Evolutionary conservation across 2,329 filamentous ascomycete species (phyloP), one percentile per base, ranked within the genome.

Genomic region (Trichoderma guizhouense): DNA sequence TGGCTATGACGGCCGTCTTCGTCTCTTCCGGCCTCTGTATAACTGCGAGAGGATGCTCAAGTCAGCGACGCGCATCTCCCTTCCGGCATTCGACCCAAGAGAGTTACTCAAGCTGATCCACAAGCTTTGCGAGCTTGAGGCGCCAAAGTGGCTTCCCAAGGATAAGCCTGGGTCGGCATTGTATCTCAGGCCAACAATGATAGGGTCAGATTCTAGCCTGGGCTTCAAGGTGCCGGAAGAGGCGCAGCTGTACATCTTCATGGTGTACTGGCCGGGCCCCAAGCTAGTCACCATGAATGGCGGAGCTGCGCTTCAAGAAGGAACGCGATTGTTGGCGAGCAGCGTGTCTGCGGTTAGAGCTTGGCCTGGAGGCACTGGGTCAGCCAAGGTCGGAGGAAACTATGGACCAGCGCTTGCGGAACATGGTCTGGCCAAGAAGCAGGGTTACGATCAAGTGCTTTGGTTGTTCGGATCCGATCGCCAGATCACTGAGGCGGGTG

Each of bases 321-420:
- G 47, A 14, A 14, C 47, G 3, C n/a, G 47, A 1, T 24, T 53
- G 21, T 53, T 53, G 5, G 47, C 47, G 47, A 53, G 47, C 21
- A 53, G 47, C 3, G 3, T 12, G 2, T 53, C 47, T 12, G 47
- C 47, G 0, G 47, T 57, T 6, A 57, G 55, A 5, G 94, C 95
- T 11, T 98, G 95, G 95, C 94, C 93, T 24, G 95, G 95, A 73
- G 95, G 95, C 11, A 97, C 97, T 81, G 95, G 95, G 1, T 95
- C 92, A 79, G 94, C 94, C 73, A 98, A 98, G 83, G 89, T 98
- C 36, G 95, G 95, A 68, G 95, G 94, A 73, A 98, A 97, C 85
- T 97, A 97, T 81, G 95, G 95, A 0, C 95, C 95, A 18, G 9
- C 26, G 9, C 28, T 60, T n/a, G 11, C 18, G 14, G 14, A 32